Evolutionary conservation across 768 basidiomycete genomes (phyloP).

Genomic region (Suillus plorans): DNA sequence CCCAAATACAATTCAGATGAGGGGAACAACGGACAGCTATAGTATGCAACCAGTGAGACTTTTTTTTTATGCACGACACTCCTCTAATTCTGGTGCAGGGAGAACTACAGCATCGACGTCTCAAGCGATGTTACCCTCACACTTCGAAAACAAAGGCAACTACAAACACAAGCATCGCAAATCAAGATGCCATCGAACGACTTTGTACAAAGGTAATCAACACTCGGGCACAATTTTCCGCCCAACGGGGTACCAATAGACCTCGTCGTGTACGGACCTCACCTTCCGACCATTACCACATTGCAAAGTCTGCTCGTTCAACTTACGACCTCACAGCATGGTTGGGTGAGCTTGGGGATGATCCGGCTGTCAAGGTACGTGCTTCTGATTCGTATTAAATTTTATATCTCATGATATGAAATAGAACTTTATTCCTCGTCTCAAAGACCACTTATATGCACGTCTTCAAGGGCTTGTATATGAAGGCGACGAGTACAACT

Average conservation of each 20-base stretch:
- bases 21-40: too few species aligned
- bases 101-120: too few species aligned
- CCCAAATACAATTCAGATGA: neutral
- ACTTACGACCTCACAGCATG: slow-evolving; percentile 16
- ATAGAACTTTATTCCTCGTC: slow-evolving; percentile 31
- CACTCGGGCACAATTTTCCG: too few species aligned
- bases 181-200: too few species aligned
- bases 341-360: slow-evolving; percentile 9
- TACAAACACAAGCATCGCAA: too few species aligned
- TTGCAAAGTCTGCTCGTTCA: slow-evolving; percentile 14
- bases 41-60: slow-evolving; percentile 21
- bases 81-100: too few species aligned
- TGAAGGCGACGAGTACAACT: slow-evolving; percentile 16
- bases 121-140: too few species aligned
- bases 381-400: neutral
- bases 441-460: slow-evolving; percentile 12
- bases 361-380: slow-evolving; percentile 26
- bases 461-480: slow-evolving; percentile 5
- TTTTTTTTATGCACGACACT: too few species aligned
- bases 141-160: too few species aligned
- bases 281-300: slow-evolving; percentile 19
- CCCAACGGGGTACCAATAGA: neutral
- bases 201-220: too few species aligned
- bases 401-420: neutral
- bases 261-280: neutral